A percentile compares a stretch with the other conserved stretches of the same genome.
These are phyloP conservation scores for Volvariella surrecta DNA, from an alignment of 1,284 basidiomycete genomes.

Conservation along the genomic window DNA sequence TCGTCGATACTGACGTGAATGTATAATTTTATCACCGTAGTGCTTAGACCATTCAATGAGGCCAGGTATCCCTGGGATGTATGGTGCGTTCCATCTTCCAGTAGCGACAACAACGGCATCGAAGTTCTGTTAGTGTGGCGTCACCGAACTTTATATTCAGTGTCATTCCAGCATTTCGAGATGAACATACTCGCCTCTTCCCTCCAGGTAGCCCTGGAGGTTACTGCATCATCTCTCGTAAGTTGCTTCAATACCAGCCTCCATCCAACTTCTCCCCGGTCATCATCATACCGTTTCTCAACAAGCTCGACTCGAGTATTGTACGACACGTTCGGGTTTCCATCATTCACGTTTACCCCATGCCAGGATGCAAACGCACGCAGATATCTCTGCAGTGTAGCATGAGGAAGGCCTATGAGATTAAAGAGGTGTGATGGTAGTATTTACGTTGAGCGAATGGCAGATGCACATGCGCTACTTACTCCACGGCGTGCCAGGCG, in stretches of 20 bases:
- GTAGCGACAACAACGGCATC: conserved; percentile 38
- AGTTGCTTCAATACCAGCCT: conserved; percentile 26
- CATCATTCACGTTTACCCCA: conserved; percentile 32
- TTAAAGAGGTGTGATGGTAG: not conserved
- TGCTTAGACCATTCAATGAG: conserved; percentile 25
- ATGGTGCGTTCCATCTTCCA: conserved; percentile 36
- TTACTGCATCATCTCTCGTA: conserved; percentile 14
- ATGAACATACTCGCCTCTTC: conserved; percentile 20
- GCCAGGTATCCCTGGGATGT: conserved; percentile 30
- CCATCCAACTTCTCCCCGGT: conserved; percentile 28
- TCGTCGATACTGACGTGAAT: conserved; percentile 36
- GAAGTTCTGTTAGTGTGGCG: conserved; percentile 25
- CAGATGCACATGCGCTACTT: conserved; percentile 1
- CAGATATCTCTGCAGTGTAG: conserved; percentile 19
- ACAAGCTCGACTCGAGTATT: conserved; percentile 41
- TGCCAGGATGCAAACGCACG: conserved; percentile 30
- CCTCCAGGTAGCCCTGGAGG: conserved; percentile 26
- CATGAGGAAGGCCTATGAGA: conserved; percentile 19
- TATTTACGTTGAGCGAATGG: not conserved
- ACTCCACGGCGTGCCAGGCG: conserved; percentile 25
- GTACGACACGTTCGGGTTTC: conserved; percentile 29
- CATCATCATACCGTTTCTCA: conserved; percentile 25
- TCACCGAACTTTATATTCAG: not conserved
- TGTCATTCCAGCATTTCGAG: not conserved
- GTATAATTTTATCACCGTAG: conserved; percentile 27